phyloP scores from a whole-genome alignment of 176 grass and related monocot genomes.

The Zoysia japonica region DNA sequence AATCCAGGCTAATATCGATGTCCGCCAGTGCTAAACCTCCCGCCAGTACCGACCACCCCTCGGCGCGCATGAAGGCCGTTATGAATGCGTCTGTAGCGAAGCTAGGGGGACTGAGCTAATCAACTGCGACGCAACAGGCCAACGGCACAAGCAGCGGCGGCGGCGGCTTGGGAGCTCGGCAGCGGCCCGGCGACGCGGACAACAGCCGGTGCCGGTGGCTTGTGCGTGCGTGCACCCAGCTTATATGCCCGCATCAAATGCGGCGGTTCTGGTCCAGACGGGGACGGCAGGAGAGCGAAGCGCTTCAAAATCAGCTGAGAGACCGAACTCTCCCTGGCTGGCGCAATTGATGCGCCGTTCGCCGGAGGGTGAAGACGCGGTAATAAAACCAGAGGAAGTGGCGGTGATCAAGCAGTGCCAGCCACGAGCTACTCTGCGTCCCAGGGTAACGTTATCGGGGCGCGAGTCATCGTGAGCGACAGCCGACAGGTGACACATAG shows the following conservation, averaged over 20 bases:
- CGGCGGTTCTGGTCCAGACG: constrained; percentile 11
- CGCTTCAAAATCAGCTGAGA: constrained; percentile 35
- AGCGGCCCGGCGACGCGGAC: not conserved
- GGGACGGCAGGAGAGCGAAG: not conserved
- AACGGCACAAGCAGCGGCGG: not conserved
- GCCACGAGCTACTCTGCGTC: too few relatives aligned
- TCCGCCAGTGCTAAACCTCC: not conserved
- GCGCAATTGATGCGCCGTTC: constrained; percentile 38
- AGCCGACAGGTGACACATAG: too few relatives aligned
- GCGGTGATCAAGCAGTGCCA: not conserved
- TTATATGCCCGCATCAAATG: constrained; percentile 59
- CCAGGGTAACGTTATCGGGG: not conserved
- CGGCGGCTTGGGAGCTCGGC: not conserved
- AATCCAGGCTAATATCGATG: not conserved
- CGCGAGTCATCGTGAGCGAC: too few relatives aligned
- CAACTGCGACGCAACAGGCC: not conserved
- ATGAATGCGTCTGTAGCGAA: not conserved
- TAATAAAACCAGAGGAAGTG: not conserved
- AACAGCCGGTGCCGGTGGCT: constrained; percentile 17
- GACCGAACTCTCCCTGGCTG: not conserved
- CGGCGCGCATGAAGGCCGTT: constrained; percentile 23
- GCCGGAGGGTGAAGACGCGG: not conserved
- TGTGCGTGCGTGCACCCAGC: constrained; percentile 26
- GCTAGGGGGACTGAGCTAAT: too few relatives aligned
- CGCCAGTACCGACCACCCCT: not conserved